Base-by-base conservation (phyloP, 345 rosid genomes). In the Dipteronia dyeriana region DNA sequence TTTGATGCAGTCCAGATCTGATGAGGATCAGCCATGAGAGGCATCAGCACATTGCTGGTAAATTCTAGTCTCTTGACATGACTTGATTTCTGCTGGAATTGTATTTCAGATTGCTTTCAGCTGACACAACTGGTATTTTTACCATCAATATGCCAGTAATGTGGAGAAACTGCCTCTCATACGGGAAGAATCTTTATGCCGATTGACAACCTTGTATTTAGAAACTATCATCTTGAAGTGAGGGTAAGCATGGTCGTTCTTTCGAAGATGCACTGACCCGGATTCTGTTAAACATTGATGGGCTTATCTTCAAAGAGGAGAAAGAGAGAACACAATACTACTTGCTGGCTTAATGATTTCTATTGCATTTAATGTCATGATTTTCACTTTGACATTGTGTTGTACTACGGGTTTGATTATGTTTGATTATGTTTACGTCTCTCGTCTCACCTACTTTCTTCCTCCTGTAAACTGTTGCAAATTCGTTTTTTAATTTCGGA, bases 1-100 rank as follows among this genome's bases (percentile, higher is more conserved):
- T n/a, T 71, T 93, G 78, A 84, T 76, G 68, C 87, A 86, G 9
- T 87, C 97, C 61, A 86, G 97, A 79, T 89, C 97, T 43, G 88
- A 85, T 74, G 91, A 88, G 67, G 90, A 90, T 66, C 91, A 82
- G 62, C 80, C 90, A 13, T 90, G 89, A 85, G 69, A 72, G 71
- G 20, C 29, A 22, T 56, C 67, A 3, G 45, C 66, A 22, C 72
- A 45, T 66, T 75, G 80, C 85, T 68, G 92, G 95, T 86, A 86
- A 89, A 79, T 65, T 75, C 76, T 76, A 78, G 74, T 80, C 68
- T 76, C 76, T 75, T 79, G 77, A 78, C 65, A 71, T 22, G 26
- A 69, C 26, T 86, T 57, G 34, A 51, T 20, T 76, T 74, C 61
- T 69, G 71, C 75, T 82, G 76, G 81, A 80, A 82, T 80, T 85